These are phyloP conservation scores for Wallacemonas sp. DNA, from an alignment of 208 protist genomes.

Conservation along the genomic window DNA sequence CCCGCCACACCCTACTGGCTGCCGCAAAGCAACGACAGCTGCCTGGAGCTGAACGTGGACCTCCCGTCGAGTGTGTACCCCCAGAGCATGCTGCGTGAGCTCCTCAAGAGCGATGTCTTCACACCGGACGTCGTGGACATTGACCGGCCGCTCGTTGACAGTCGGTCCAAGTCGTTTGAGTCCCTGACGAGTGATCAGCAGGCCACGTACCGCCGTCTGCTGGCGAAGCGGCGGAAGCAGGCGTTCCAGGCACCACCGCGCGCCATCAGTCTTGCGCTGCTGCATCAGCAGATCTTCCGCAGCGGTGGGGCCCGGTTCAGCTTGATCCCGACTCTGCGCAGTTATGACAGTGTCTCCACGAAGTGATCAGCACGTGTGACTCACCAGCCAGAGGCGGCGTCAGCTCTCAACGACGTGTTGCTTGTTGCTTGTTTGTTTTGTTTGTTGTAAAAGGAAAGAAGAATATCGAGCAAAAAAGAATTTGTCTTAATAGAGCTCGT, in stretches of 20 bases:
- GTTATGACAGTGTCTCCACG: constrained; percentile 76
- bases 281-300: constrained; percentile 90
- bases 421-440: no score
- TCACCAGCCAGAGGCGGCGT: no score
- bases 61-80: constrained; percentile 73
- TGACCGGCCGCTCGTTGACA: constrained; percentile 43
- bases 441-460: no score
- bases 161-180: constrained; percentile 40
- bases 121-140: constrained; percentile 76
- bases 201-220: constrained; percentile 43
- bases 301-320: constrained; percentile 72
- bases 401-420: no score
- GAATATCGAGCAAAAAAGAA: no score
- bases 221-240: constrained; percentile 67
- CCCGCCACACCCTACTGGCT: constrained; percentile 77
- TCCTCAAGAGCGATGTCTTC: constrained; percentile 86
- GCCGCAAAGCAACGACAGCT: constrained; percentile 52
- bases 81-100: constrained; percentile 77
- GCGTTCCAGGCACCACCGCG: constrained; percentile 48
- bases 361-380: no score
- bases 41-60: constrained; percentile 56
- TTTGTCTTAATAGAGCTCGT: no score
- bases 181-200: constrained; percentile 55
- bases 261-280: constrained; percentile 69
- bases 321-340: constrained; percentile 78